Evolutionary conservation across 345 rosid species (phyloP), one percentile per base, ranked within the genome.

Genomic region (Barbarea vulgaris): DNA sequence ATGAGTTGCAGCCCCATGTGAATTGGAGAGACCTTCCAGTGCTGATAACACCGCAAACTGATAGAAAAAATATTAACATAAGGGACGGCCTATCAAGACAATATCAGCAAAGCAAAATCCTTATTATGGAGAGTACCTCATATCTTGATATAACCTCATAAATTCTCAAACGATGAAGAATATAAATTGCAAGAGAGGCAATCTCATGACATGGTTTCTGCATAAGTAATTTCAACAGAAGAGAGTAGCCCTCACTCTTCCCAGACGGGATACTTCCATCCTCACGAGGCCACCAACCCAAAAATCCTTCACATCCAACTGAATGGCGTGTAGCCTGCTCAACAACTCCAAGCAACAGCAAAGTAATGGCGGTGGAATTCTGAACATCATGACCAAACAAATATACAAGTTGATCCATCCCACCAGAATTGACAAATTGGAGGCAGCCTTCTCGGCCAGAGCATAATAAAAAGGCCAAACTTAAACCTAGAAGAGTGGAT

Each of bases 251-350:
- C 78, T 90, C 87, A 80, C 99, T 94, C 57, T 68, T 74, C 60
- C 92, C 81, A 78, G 87, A 82, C 21, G 99, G 96, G 44, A 92
- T 77, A 46, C 63, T 81, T 76, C 85, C 92, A 80, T 92, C 88
- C 83, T 89, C 89, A 67, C 93, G 97, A 74, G 92, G 97, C 97
- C 97, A 94, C 98, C 98, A 94, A 58, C 97, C 97, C 70, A 94
- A 79, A 79, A 88, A 83, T 54, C 93, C 93, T 76, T 94, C 97
- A 79, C 98, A 94, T 8, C 97, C 98, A 82, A 92, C 79, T 33
- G 97, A 84, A 85, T 91, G 87, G 19, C 89, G 85, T 42, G 97
- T 91, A 73, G 98, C 97, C 83, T 82, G 97, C 90, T 92, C 97
- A 66, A 85, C 71, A 66, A 87, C 97, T 86, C 89, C 96, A 79